A percentile compares a stretch with the other conserved stretches of the same genome.
These are phyloP conservation scores for Conringia planisiliqua DNA, from an alignment of 345 rosid genomes.

Conservation along the genomic window DNA sequence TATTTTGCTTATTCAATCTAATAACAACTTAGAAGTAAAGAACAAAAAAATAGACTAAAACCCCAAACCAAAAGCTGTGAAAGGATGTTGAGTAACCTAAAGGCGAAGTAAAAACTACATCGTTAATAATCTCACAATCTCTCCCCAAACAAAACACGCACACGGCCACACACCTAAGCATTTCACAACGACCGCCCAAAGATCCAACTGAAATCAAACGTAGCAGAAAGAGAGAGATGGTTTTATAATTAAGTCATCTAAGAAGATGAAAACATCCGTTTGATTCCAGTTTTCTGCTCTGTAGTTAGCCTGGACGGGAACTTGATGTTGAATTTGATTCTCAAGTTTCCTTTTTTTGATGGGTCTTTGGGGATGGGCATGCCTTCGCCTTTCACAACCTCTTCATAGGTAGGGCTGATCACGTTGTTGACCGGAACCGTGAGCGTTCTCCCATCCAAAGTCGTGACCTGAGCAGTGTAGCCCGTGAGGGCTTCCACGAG, in stretches of 20 bases:
- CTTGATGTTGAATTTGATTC: constrained; percentile 67
- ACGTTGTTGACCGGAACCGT: constrained; percentile 55
- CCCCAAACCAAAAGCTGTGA: constrained; percentile 10
- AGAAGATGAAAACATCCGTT: constrained; percentile 44
- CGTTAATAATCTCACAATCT: constrained; percentile 5
- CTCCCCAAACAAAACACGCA: constrained; percentile 6
- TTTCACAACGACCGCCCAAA: constrained; percentile 18
- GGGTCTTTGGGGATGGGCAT: constrained; percentile 85
- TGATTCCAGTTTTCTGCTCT: constrained; percentile 80
- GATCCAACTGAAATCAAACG: constrained; percentile 13
- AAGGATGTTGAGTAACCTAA: constrained; percentile 7
- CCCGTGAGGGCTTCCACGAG: constrained; percentile 74
- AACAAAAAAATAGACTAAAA: background rate
- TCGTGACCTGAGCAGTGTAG: constrained; percentile 47
- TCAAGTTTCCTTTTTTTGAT: constrained; percentile 61
- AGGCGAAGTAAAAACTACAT: background rate
- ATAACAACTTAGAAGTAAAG: background rate
- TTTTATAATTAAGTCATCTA: background rate
- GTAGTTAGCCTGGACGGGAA: constrained; percentile 65
- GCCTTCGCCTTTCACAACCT: constrained; percentile 74
- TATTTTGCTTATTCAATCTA: background rate
- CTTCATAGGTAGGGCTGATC: constrained; percentile 75
- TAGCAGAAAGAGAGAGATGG: constrained; percentile 11
- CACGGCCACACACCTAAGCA: constrained; percentile 18
- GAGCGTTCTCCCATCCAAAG: constrained; percentile 67